Conservation (phyloP, 305 asterid species). For the Plantago lanceolata region DNA sequence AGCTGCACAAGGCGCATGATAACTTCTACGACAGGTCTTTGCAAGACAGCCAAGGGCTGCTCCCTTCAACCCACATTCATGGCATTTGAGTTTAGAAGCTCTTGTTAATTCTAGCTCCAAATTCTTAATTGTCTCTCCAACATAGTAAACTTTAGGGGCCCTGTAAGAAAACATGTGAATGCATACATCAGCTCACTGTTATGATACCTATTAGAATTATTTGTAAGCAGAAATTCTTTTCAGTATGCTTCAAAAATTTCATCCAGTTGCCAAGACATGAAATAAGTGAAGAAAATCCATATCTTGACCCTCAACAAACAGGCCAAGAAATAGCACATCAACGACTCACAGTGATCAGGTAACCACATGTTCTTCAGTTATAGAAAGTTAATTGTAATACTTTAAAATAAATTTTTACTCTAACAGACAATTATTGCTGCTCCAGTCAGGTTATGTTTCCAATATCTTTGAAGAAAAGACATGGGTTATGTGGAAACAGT, state of each 20-base stretch:
- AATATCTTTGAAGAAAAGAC: not conserved
- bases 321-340: no score
- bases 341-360: not conserved
- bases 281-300: not conserved
- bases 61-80: slow-evolving; percentile 79
- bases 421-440: no score
- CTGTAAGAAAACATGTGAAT: slow-evolving; percentile 35
- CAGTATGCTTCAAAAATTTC: not conserved
- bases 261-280: not conserved
- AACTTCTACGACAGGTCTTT: slow-evolving; percentile 73
- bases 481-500: not conserved
- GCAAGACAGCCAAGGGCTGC: slow-evolving; percentile 92
- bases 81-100: slow-evolving; percentile 89
- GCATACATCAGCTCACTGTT: slow-evolving; percentile 1
- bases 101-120: slow-evolving; percentile 75
- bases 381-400: no score
- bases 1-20: slow-evolving; percentile 83
- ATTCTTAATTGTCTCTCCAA: slow-evolving; percentile 55
- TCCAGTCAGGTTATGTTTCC: not conserved
- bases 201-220: not conserved
- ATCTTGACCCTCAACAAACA: no score
- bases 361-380: not conserved
- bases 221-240: not conserved
- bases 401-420: no score
- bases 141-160: slow-evolving; percentile 74